Base-by-base conservation (phyloP, 495 filamentous ascomycete species). In the Penicillium canariense region DNA sequence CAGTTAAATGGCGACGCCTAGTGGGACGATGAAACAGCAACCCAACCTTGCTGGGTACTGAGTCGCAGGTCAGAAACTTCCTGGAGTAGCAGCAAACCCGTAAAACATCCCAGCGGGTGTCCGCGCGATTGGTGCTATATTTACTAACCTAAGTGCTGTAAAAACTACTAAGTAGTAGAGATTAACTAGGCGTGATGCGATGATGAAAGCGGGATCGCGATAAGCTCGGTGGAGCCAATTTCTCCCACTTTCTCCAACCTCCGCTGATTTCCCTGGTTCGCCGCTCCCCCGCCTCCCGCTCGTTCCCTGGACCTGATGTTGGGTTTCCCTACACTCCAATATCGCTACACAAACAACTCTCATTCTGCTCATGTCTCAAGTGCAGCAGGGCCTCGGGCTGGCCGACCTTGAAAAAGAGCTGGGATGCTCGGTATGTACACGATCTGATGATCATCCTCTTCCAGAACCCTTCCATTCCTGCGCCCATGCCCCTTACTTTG, bases 331-430 rank as follows among this genome's bases (percentile, higher is more conserved):
- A 53, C 28, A 31, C 36, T 43, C 20, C 18, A 17, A 49, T 50
- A 9, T 12, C 18, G 5, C 18, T 17, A n/a, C n/a, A 34, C 28
- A 20, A 25, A 45, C 27, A 50, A 27, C 18, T 30, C 12, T 55
- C 46, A 15, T 36, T 56, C 48, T 49, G 30, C 45, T 32, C 54
- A 68, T 68, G 65, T 56, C 65, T 54, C 55, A 58, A 65, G 59
- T 54, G 15, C 61, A 64, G 17, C 61, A 61, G 50, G 60, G 66
- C 47, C 66, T 71, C 54, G 70, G 70, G 15, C 48, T 75, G 50
- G 67, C 68, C 38, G 89, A 89, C 63, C 76, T 96, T 46, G 92
- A 96, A 73, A 90, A 87, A 65, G 91, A 97, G 78, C 73, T 97
- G 71, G 90, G 85, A 1, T 97, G 92, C 71, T 95, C 92, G 59